Conservation (phyloP, 345 rosid genomes). For the Anacardium occidentale region DNA sequence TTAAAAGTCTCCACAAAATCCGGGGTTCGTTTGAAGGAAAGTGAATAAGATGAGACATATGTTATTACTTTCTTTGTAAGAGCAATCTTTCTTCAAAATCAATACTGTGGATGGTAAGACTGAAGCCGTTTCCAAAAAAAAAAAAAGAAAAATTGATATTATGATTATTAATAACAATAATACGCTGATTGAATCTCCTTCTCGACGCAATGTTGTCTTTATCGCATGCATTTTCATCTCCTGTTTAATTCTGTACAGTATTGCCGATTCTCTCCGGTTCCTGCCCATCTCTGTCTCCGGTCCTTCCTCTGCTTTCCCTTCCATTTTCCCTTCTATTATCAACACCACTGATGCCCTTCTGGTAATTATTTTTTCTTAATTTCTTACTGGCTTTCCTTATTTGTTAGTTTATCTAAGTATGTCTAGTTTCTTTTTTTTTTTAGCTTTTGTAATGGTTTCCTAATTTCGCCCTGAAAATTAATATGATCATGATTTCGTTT, state of each 20-base stretch:
- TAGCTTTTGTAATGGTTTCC: no score
- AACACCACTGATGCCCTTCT: slow-evolving; percentile 5
- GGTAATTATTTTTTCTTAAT: neutral
- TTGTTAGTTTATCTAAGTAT: neutral
- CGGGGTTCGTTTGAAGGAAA: no score
- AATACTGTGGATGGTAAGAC: no score
- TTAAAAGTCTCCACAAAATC: no score
- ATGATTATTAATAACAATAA: no score
- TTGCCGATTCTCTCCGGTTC: slow-evolving; percentile 10
- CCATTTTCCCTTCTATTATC: slow-evolving; percentile 20
- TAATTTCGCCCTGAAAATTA: no score
- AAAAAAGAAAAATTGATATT: no score
- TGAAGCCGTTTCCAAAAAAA: no score
- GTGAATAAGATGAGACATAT: no score
- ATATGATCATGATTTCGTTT: no score
- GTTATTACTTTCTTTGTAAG: no score
- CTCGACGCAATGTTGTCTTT: neutral
- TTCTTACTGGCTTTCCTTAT: neutral
- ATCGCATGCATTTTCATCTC: slow-evolving; percentile 4
- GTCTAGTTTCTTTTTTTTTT: neutral
- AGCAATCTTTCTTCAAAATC: no score
- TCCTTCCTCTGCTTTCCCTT: slow-evolving; percentile 6
- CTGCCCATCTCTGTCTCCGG: neutral
- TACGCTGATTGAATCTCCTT: neutral
- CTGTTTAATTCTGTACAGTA: slow-evolving; percentile 13